Evolutionary conservation across 129 eudicot genomes (phyloP).

Genomic region (Heracleum sosnowskyi): DNA sequence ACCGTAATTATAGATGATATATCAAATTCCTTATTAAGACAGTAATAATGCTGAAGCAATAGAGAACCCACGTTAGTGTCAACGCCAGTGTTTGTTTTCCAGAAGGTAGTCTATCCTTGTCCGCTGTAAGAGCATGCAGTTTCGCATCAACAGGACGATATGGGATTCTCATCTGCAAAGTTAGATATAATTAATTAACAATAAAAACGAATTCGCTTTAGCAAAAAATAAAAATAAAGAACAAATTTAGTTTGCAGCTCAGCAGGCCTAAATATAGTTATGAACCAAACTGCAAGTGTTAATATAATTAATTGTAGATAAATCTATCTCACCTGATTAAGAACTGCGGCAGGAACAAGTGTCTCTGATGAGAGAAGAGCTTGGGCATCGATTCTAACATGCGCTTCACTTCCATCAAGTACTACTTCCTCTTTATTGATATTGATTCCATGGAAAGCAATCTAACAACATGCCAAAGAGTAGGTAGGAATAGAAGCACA

Average conservation of each 20-base stretch:
- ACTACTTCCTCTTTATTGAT: slow-evolving; percentile 61
- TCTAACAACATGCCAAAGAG: slow-evolving; percentile 27
- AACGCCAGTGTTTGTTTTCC: too few species aligned
- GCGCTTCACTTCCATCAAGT: slow-evolving; percentile 98
- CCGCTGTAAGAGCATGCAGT: too few species aligned
- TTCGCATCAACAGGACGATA: too few species aligned
- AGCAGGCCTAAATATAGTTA: slow-evolving; percentile 5
- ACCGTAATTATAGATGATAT: too few species aligned
- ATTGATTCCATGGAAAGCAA: slow-evolving; percentile 83
- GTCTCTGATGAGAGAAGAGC: too few species aligned
- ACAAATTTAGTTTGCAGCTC: neutral
- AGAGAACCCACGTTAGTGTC: too few species aligned
- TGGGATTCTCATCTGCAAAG: too few species aligned
- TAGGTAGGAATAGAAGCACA: neutral
- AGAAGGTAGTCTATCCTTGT: too few species aligned
- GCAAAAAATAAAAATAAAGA: neutral
- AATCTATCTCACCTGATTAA: slow-evolving; percentile 59
- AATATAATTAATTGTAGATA: slow-evolving; percentile 1
- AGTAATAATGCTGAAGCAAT: too few species aligned
- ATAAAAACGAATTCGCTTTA: slow-evolving; percentile 72
- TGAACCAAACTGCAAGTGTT: neutral
- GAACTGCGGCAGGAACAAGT: slow-evolving; percentile 65
- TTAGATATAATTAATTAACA: too few species aligned
- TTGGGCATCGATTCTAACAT: slow-evolving; percentile 71
- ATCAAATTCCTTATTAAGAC: too few species aligned